Conservation (phyloP, 257 asterid species). For the Schizonepeta tenuifolia region DNA sequence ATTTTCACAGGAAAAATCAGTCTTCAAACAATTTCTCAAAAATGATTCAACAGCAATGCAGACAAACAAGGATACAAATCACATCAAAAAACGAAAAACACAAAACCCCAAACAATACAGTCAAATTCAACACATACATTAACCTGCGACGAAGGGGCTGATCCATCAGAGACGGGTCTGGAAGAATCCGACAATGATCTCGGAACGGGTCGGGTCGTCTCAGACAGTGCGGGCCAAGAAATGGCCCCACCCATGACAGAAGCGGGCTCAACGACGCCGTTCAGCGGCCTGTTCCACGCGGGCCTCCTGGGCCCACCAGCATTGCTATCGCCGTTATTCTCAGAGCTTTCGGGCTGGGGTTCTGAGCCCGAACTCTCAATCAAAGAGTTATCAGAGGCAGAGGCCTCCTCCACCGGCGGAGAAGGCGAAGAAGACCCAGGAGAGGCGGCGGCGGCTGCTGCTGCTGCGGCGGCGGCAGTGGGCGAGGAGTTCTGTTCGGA, state of each 20-base stretch:
- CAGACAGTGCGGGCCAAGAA: constrained; percentile 91
- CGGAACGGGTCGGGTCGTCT: constrained; percentile 53
- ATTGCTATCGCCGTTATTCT: constrained; percentile 48
- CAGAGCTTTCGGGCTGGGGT: constrained; percentile 46
- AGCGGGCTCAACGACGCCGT: constrained; percentile 62
- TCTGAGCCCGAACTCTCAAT: constrained; percentile 43
- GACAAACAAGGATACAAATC: constrained; percentile 6
- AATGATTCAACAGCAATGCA: neutral
- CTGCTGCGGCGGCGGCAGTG: constrained; percentile 26
- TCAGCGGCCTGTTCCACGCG: constrained; percentile 73
- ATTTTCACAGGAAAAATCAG: constrained; percentile 9
- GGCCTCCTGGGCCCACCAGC: constrained; percentile 59
- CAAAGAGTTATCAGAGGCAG: constrained; percentile 38
- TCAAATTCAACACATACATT: constrained; percentile 3
- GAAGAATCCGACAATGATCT: constrained; percentile 55
- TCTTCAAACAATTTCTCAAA: neutral
- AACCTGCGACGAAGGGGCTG: constrained; percentile 72
- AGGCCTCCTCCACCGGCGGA: constrained; percentile 44
- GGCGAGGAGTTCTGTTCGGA: constrained; percentile 42
- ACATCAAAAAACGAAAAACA: neutral
- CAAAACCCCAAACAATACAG: constrained; percentile 16
- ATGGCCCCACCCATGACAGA: constrained; percentile 80
- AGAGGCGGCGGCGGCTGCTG: constrained; percentile 11
- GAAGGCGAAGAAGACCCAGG: constrained; percentile 40
- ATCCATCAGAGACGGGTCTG: constrained; percentile 61